Evolutionary conservation across 345 rosid species (phyloP).

Genomic region (Tarenaya hassleriana): DNA sequence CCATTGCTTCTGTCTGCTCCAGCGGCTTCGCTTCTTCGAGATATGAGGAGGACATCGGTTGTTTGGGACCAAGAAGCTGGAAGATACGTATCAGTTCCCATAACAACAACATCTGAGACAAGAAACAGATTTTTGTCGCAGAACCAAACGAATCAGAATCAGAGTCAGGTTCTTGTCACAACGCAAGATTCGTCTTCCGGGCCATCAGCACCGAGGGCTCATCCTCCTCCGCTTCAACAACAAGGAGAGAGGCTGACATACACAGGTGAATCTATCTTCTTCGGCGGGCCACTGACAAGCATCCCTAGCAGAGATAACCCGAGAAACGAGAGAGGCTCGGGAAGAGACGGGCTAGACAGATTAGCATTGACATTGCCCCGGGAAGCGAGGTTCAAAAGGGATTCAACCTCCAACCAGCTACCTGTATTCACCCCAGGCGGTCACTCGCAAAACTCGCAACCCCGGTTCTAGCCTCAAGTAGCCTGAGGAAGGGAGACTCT

Average conservation of each 20-base stretch:
- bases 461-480: constrained; percentile 45
- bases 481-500: too few relatives aligned
- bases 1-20: constrained; percentile 63
- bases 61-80: constrained; percentile 96
- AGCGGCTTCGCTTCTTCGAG: constrained; percentile 76
- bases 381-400: constrained; percentile 81
- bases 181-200: constrained; percentile 51
- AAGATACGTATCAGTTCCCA: constrained; percentile 74
- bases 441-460: constrained; percentile 31
- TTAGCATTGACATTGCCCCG: constrained; percentile 51
- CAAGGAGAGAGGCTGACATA: constrained; percentile 71
- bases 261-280: constrained; percentile 93
- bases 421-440: constrained; percentile 84
- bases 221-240: constrained; percentile 37
- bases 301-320: constrained; percentile 48
- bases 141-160: constrained; percentile 36
- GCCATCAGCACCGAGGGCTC: constrained; percentile 41
- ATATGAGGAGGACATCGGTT: constrained; percentile 81
- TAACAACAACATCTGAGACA: constrained; percentile 62
- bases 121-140: constrained; percentile 45
- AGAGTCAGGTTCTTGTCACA: constrained; percentile 33
- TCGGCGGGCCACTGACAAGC: constrained; percentile 82
- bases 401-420: constrained; percentile 79
- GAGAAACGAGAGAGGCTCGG: constrained; percentile 46
- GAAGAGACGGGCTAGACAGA: constrained; percentile 60